Evolutionary conservation across 768 basidiomycete genomes (phyloP).

Genomic region (Phaeolepiota aurea): DNA sequence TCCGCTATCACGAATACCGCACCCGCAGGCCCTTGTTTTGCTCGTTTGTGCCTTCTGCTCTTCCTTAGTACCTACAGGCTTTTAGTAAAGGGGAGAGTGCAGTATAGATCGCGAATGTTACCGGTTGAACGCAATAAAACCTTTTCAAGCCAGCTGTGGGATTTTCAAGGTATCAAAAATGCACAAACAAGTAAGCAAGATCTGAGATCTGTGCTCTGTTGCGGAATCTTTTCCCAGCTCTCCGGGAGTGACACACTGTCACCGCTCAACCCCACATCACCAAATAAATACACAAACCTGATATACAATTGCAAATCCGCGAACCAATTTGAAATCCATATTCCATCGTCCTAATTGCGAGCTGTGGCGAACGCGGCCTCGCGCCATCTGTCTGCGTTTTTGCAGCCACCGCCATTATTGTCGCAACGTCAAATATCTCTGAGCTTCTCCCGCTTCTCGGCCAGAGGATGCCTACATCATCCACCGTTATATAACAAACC

Average conservation of each 20-base stretch:
- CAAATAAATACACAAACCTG: too few species aligned
- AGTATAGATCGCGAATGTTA: neutral
- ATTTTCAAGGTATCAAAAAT: slow-evolving; percentile 7
- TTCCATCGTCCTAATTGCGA: neutral
- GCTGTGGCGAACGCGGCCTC: neutral
- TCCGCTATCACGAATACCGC: slow-evolving; percentile 2
- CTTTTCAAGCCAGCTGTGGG: slow-evolving; percentile 13
- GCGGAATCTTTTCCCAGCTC: slow-evolving; percentile 9
- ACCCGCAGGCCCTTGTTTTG: neutral
- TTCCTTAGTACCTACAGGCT: neutral
- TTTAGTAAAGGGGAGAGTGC: neutral
- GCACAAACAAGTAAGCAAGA: slow-evolving; percentile 7
- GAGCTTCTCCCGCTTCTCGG: too few species aligned
- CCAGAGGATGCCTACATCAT: neutral
- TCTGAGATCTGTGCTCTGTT: slow-evolving; percentile 10
- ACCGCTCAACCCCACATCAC: slow-evolving; percentile 6
- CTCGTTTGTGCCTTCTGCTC: neutral
- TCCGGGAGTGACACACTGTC: slow-evolving; percentile 7
- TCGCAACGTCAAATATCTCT: neutral
- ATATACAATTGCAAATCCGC: too few species aligned
- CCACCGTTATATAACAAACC: neutral
- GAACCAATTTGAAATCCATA: too few species aligned
- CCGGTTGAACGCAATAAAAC: slow-evolving; percentile 11
- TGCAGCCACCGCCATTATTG: slow-evolving; percentile 1
- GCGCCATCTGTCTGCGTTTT: neutral